Percentiles rank a stretch among this genome's conserved stretches.
Evolutionary conservation across 2,329 filamentous ascomycete genomes (phyloP).

Genomic region (Coniella vitis): DNA sequence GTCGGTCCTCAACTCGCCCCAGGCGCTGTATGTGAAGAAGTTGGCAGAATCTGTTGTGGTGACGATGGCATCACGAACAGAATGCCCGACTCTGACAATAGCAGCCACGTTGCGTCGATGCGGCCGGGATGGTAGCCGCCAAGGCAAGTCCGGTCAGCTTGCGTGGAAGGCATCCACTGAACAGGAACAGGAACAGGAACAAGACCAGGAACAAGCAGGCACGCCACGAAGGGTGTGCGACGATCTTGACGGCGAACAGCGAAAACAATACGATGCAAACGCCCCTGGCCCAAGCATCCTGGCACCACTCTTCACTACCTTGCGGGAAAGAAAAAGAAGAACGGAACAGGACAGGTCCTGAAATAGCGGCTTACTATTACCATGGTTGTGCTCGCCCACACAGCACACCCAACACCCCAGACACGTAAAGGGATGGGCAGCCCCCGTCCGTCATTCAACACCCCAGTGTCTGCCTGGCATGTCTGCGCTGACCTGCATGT

Average conservation of each 20-base stretch:
- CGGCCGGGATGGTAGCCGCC: not conserved
- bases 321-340: not conserved
- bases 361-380: slow-evolving; percentile 13
- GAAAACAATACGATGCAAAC: too few relatives aligned
- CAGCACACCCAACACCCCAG: too few relatives aligned
- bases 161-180: not conserved
- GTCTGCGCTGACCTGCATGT: slow-evolving; percentile 13
- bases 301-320: not conserved
- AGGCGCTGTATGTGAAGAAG: too few relatives aligned
- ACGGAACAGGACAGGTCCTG: slow-evolving; percentile 1
- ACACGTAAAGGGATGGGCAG: slow-evolving; percentile 7
- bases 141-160: not conserved
- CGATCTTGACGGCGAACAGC: too few relatives aligned
- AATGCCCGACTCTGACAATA: not conserved
- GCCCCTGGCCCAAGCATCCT: not conserved
- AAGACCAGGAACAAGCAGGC: too few relatives aligned
- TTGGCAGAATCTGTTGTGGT: too few relatives aligned
- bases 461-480: not conserved
- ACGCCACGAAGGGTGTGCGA: not conserved
- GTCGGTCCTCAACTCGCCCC: too few relatives aligned
- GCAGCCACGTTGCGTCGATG: slow-evolving; percentile 14
- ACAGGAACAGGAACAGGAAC: too few relatives aligned
- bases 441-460: slow-evolving; percentile 1
- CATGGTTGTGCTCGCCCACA: not conserved
- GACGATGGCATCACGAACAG: slow-evolving; percentile 2